These are phyloP conservation scores for Rutstroemia sp. DNA, from an alignment of 2,329 filamentous ascomycete genomes.

Conservation along the genomic window DNA sequence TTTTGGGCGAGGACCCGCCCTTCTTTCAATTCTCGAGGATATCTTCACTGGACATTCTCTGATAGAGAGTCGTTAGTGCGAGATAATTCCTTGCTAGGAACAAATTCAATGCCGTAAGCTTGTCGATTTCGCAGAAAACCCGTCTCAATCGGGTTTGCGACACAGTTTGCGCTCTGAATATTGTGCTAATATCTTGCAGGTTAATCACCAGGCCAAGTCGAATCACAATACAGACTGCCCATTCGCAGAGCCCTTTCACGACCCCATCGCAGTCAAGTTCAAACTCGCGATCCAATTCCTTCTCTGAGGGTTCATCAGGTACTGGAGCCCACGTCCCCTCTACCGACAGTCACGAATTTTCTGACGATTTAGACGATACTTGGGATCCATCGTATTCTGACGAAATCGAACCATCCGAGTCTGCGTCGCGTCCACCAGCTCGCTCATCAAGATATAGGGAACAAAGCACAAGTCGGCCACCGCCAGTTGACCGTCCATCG, in stretches of 20 bases:
- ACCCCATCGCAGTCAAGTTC: constrained; percentile 24
- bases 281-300: constrained; percentile 22
- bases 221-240: constrained; percentile 23
- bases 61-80: constrained; percentile 26
- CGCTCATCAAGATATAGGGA: constrained; percentile 18
- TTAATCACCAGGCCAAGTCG: constrained; percentile 1
- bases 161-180: not conserved
- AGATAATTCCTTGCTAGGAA: constrained; percentile 25
- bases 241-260: constrained; percentile 3
- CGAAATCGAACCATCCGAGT: constrained; percentile 51
- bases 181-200: not conserved
- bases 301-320: constrained; percentile 26
- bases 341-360: constrained; percentile 32
- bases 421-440: constrained; percentile 39
- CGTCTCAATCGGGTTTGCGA: not conserved
- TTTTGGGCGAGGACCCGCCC: constrained; percentile 8
- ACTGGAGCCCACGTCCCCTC: constrained; percentile 27
- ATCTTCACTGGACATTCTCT: constrained; percentile 29
- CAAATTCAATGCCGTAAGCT: constrained; percentile 18
- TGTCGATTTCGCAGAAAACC: constrained; percentile 4
- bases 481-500: constrained; percentile 29
- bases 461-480: constrained; percentile 29
- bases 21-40: constrained; percentile 19
- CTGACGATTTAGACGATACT: constrained; percentile 30
- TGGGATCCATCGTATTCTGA: constrained; percentile 35